phyloP scores from a whole-genome alignment of 495 filamentous ascomycete species.

The Penicillium ochrochloron region DNA sequence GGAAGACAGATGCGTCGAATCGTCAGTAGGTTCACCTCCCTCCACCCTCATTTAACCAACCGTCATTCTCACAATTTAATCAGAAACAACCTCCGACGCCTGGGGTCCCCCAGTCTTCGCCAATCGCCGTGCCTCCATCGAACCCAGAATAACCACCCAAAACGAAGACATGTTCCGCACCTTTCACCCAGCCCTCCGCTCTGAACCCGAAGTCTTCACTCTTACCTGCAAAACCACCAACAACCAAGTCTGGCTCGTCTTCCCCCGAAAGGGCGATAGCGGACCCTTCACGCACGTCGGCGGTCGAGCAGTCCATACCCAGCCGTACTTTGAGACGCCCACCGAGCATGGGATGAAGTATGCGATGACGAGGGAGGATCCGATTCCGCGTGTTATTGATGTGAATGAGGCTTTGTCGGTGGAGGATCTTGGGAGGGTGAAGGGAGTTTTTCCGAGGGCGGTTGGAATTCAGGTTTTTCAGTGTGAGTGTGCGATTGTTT shows the following conservation, averaged over 20 bases:
- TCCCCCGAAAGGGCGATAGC: neutral
- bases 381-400: slow-evolving; percentile 1
- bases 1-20: slow-evolving; percentile 8
- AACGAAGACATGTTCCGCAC: slow-evolving; percentile 11
- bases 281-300: neutral
- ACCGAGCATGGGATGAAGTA: neutral
- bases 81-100: slow-evolving; percentile 8
- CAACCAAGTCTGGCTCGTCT: slow-evolving; percentile 5
- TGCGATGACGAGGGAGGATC: neutral
- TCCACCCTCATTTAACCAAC: neutral
- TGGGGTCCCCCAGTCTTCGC: slow-evolving; percentile 5
- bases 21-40: neutral
- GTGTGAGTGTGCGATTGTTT: slow-evolving; percentile 11
- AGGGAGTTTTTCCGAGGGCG: neutral
- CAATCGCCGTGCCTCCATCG: slow-evolving; percentile 2
- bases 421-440: neutral
- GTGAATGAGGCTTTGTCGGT: neutral
- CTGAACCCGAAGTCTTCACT: slow-evolving; percentile 6
- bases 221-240: neutral
- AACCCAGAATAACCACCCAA: neutral
- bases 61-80: neutral
- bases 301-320: neutral
- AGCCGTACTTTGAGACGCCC: slow-evolving; percentile 7
- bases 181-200: slow-evolving; percentile 11
- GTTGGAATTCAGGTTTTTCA: slow-evolving; percentile 1